Evolutionary conservation across 2,329 filamentous ascomycete genomes (phyloP).

Genomic region (Cladophialophora yegresii): DNA sequence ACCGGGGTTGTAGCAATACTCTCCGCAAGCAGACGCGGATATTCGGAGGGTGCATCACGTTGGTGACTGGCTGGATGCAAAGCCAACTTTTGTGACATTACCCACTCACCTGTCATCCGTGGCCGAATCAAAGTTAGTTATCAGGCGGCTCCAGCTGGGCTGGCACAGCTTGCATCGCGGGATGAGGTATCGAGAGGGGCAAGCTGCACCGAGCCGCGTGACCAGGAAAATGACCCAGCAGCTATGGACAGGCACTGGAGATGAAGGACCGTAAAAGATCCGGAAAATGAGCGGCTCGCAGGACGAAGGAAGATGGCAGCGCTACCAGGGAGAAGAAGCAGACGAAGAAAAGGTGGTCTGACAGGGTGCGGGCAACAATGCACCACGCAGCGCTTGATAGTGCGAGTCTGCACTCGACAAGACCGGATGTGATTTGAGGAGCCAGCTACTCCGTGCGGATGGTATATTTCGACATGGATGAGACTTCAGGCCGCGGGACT

Average conservation of each 20-base stretch:
- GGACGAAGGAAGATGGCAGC: no score
- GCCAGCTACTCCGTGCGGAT: no score
- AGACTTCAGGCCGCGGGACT: background rate
- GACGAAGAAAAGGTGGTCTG: no score
- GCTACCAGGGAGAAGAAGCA: background rate
- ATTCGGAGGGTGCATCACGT: background rate
- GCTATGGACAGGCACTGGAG: background rate
- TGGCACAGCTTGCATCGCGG: background rate
- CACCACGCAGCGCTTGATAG: no score
- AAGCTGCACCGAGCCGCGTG: constrained; percentile 1
- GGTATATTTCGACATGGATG: no score
- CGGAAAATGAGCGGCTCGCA: constrained; percentile 6
- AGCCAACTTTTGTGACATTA: background rate
- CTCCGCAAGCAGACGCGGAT: constrained; percentile 1
- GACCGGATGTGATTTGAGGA: no score
- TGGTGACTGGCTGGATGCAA: background rate
- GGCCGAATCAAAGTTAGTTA: background rate
- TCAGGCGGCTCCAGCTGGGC: background rate
- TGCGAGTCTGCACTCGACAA: no score
- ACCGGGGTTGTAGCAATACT: background rate
- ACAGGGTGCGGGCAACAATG: no score
- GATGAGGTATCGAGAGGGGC: constrained; percentile 1
- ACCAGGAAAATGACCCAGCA: constrained; percentile 1
- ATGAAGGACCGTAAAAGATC: background rate
- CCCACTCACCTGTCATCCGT: background rate